A percentile compares a stretch with the other conserved stretches of the same genome.
phyloP scores from a whole-genome alignment of 2,329 filamentous ascomycete genomes.

The Macrophomina tecta region DNA sequence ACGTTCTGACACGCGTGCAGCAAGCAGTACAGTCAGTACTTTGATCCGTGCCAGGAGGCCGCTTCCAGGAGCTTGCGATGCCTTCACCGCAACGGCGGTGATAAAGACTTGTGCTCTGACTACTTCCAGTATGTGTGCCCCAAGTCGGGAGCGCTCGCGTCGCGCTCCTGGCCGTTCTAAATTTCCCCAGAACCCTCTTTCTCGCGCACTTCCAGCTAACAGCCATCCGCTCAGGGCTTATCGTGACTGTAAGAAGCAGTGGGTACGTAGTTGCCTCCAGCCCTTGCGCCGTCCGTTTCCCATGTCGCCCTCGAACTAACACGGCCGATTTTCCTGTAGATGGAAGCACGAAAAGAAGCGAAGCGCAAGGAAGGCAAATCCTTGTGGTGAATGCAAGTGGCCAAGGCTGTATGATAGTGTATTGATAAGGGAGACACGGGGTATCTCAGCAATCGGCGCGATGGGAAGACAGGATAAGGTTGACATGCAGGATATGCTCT shows the following conservation, averaged over 20 bases:
- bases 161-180: background rate
- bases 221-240: constrained; percentile 70
- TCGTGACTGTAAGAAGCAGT: constrained; percentile 91
- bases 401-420: constrained; percentile 11
- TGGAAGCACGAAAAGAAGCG: constrained; percentile 54
- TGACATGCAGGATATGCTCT: background rate
- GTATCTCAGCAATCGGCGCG: constrained; percentile 5
- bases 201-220: background rate
- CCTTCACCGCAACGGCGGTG: constrained; percentile 84
- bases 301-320: constrained; percentile 7
- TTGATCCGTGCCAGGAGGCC: constrained; percentile 94
- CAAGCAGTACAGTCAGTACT: constrained; percentile 87
- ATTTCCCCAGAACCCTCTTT: background rate
- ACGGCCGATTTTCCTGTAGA: constrained; percentile 37
- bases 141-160: constrained; percentile 7
- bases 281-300: constrained; percentile 29
- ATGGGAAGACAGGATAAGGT: background rate
- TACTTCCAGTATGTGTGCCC: constrained; percentile 82
- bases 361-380: constrained; percentile 37
- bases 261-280: constrained; percentile 64
- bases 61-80: constrained; percentile 86
- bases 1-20: constrained; percentile 52
- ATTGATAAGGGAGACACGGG: constrained; percentile 12
- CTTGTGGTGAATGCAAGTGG: constrained; percentile 9
- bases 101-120: constrained; percentile 87